Percentiles rank a stretch among this genome's conserved stretches.
Conservation (phyloP, 2,329 filamentous ascomycete species). For the Hortaea sp. region DNA sequence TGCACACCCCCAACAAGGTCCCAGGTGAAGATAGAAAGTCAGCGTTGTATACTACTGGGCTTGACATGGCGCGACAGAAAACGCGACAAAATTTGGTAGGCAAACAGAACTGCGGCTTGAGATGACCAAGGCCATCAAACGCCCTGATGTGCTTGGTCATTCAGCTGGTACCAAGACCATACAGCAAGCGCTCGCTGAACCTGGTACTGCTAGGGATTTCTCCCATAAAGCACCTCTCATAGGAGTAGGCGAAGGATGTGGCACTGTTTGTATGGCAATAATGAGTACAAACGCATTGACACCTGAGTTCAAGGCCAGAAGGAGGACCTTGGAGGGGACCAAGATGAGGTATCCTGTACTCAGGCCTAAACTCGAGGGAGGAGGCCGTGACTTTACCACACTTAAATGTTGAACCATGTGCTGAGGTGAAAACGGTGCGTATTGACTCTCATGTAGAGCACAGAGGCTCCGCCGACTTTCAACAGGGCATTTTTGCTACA, state of each 20-base stretch:
- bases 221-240: constrained; percentile 10
- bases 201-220: constrained; percentile 26
- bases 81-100: constrained; percentile 20
- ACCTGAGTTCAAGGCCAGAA: not conserved
- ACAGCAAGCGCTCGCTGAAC: constrained; percentile 30
- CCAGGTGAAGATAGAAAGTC: constrained; percentile 26
- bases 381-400: constrained; percentile 35
- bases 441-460: constrained; percentile 31
- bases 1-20: constrained; percentile 14
- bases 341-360: constrained; percentile 24
- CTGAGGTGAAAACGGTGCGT: constrained; percentile 24
- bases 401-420: constrained; percentile 10
- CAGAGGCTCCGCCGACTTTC: constrained; percentile 22
- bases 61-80: constrained; percentile 33
- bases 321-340: constrained; percentile 3
- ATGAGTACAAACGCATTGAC: not conserved
- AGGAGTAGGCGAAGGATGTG: constrained; percentile 14
- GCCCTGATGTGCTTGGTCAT: constrained; percentile 33
- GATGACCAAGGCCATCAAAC: constrained; percentile 34
- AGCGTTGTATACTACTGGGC: constrained; percentile 35
- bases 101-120: constrained; percentile 28
- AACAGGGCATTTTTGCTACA: constrained; percentile 27
- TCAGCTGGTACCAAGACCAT: constrained; percentile 36
- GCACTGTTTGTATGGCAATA: not conserved
- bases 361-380: constrained; percentile 37